Conservation (phyloP, 2,329 filamentous ascomycete genomes). For the Ophiostoma novo-ulmi region DNA sequence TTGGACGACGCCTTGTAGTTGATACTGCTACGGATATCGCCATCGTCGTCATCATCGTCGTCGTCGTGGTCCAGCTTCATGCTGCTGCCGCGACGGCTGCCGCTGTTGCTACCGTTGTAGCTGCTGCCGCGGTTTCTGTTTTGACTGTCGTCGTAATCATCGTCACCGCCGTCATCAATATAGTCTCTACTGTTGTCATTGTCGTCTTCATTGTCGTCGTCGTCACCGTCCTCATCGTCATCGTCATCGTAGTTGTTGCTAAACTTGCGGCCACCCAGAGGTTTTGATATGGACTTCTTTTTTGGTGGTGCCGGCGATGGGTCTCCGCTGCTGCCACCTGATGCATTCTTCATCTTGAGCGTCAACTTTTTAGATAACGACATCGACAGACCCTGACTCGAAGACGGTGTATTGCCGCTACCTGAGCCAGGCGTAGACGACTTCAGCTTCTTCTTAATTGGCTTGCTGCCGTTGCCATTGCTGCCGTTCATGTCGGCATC, state of each 20-base stretch:
- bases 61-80: not conserved
- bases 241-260: constrained; percentile 27
- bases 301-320: constrained; percentile 35
- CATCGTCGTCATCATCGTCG: constrained; percentile 19
- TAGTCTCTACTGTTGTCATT: constrained; percentile 25
- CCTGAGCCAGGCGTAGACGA: constrained; percentile 27
- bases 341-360: constrained; percentile 50
- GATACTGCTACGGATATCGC: constrained; percentile 21
- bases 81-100: constrained; percentile 1
- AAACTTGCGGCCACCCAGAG: constrained; percentile 44
- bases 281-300: constrained; percentile 50
- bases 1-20: constrained; percentile 19
- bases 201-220: constrained; percentile 25
- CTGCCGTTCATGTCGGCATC: constrained; percentile 30
- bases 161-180: constrained; percentile 15
- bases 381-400: constrained; percentile 24
- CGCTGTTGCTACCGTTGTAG: not conserved
- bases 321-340: not conserved
- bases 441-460: constrained; percentile 54
- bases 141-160: constrained; percentile 15
- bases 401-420: constrained; percentile 20
- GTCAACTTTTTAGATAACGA: constrained; percentile 27
- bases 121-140: not conserved
- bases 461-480: constrained; percentile 30
- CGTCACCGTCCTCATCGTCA: constrained; percentile 19